These are phyloP conservation scores for Pyrrhoderma lamaoense DNA, from an alignment of 1,284 basidiomycete genomes.

Conservation along the genomic window DNA sequence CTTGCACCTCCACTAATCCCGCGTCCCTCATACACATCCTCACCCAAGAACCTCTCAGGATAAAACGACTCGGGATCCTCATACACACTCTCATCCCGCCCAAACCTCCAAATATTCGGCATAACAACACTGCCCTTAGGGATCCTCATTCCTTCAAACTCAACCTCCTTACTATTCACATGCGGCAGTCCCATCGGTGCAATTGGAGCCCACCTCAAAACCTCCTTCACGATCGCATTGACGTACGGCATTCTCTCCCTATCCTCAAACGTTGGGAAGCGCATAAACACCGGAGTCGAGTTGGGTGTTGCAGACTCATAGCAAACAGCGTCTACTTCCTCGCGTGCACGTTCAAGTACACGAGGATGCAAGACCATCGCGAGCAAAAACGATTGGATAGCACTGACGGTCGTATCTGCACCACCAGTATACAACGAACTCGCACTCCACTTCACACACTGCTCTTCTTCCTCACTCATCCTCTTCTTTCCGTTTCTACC, in stretches of 20 bases:
- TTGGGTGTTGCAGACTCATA: conserved; percentile 1
- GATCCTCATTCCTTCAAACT: conserved; percentile 1
- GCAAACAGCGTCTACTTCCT: conserved; percentile 30
- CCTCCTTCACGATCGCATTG: conserved; percentile 31
- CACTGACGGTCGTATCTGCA: conserved; percentile 15
- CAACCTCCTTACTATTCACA: conserved; percentile 6
- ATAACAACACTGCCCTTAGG: conserved; percentile 7
- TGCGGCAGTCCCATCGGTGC: conserved; percentile 1
- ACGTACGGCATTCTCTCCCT: conserved; percentile 30
- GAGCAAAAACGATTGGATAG: conserved; percentile 19
- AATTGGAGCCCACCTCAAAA: conserved; percentile 25
- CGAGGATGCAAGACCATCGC: conserved; percentile 30
- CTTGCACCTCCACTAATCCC: no score
- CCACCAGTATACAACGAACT: conserved; percentile 10
- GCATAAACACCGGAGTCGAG: conserved; percentile 24
- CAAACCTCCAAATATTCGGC: conserved; percentile 8
- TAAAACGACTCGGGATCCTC: conserved; percentile 24
- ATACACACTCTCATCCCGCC: conserved; percentile 10
- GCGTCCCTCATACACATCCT: no score
- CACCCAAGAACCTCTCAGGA: conserved; percentile 23
- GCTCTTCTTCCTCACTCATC: not conserved
- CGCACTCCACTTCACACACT: conserved; percentile 2
- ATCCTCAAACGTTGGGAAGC: conserved; percentile 31
- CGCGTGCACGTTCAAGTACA: conserved; percentile 28
- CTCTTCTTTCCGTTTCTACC: not conserved